Percentiles rank a stretch among this genome's conserved stretches.
Evolutionary conservation across 345 rosid species (phyloP).

Genomic region (Hirschfeldia incana): DNA sequence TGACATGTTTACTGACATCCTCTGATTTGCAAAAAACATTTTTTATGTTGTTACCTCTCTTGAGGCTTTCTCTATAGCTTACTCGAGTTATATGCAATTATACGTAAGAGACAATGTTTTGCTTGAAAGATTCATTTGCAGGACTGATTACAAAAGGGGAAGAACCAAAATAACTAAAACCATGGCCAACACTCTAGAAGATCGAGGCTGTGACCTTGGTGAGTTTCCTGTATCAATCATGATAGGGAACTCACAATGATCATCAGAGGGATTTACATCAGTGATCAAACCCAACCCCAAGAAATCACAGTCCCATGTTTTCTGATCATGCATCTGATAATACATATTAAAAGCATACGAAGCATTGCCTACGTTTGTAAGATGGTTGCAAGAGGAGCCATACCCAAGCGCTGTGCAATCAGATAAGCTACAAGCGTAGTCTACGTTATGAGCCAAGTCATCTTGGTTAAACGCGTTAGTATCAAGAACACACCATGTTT

Average conservation of each 20-base stretch:
- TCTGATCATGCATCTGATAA: slow-evolving; percentile 64
- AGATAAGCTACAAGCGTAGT: slow-evolving; percentile 66
- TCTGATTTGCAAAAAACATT: background rate
- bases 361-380: slow-evolving; percentile 62
- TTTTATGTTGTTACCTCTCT: background rate
- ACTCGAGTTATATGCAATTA: slow-evolving; percentile 11
- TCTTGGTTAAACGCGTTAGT: slow-evolving; percentile 40
- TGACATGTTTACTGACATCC: slow-evolving; percentile 18
- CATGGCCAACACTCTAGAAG: slow-evolving; percentile 14
- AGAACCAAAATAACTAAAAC: slow-evolving; percentile 31
- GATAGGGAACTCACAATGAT: slow-evolving; percentile 59
- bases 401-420: slow-evolving; percentile 79
- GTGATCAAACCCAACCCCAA: slow-evolving; percentile 56
- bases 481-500: slow-evolving; percentile 66
- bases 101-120: background rate
- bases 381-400: slow-evolving; percentile 72
- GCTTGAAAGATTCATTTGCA: slow-evolving; percentile 21
- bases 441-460: slow-evolving; percentile 50
- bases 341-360: slow-evolving; percentile 86
- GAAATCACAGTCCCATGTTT: slow-evolving; percentile 72
- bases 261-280: slow-evolving; percentile 62
- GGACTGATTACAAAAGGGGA: background rate
- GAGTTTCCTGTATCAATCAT: slow-evolving; percentile 54
- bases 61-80: background rate
- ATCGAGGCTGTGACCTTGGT: slow-evolving; percentile 15